These are phyloP conservation scores for Austropuccinia psidii DNA, from an alignment of 1,284 basidiomycete species.

Conservation along the genomic window DNA sequence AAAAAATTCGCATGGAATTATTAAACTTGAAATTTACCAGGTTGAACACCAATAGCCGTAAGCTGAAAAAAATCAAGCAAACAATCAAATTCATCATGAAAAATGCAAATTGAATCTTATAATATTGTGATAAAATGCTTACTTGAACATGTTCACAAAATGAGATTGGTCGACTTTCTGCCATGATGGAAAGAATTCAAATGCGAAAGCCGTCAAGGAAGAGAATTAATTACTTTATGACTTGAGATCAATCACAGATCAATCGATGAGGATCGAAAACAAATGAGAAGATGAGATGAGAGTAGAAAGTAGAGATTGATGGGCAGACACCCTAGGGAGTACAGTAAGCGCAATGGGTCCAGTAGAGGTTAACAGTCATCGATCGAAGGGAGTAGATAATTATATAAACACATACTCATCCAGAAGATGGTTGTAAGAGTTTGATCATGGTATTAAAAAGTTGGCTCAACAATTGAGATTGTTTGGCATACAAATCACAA, in stretches of 20 bases:
- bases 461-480: too few species aligned
- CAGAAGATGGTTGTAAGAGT: too few species aligned
- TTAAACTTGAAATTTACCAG: conserved; percentile 46
- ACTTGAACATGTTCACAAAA: conserved; percentile 53
- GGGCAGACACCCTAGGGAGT: too few species aligned
- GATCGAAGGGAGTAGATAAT: too few species aligned
- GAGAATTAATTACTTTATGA: too few species aligned
- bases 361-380: too few species aligned
- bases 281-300: background rate
- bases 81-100: background rate
- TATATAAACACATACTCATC: too few species aligned
- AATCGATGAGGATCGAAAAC: background rate
- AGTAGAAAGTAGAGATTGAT: too few species aligned
- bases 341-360: too few species aligned
- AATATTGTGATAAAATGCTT: conserved; percentile 13
- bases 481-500: too few species aligned
- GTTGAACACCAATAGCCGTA: conserved; percentile 89
- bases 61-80: conserved; percentile 57
- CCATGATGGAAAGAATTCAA: conserved; percentile 7
- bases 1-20: background rate
- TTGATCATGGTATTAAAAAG: too few species aligned
- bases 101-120: background rate
- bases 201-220: background rate
- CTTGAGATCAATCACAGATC: background rate
- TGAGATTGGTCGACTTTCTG: conserved; percentile 40